These are phyloP conservation scores for Apiospora arundinis DNA, from an alignment of 2,329 filamentous ascomycete genomes.

Conservation along the genomic window DNA sequence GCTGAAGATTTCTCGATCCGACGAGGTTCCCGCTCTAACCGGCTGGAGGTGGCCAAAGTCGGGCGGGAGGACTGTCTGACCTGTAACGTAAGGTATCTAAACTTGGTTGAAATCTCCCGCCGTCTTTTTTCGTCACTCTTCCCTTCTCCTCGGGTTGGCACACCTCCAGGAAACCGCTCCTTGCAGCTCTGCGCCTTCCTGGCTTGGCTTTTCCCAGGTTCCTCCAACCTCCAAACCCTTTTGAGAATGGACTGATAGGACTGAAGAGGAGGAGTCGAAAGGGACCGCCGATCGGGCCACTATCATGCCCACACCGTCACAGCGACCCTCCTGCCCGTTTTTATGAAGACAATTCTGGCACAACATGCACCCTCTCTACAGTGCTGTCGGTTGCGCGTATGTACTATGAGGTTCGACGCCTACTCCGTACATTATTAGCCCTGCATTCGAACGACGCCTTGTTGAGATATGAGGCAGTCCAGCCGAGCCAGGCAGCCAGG, in stretches of 20 bases:
- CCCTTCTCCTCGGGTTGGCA: not conserved
- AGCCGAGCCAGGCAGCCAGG: not conserved
- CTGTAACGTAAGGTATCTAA: no score
- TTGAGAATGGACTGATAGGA: conserved; percentile 1
- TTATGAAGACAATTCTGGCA: conserved; percentile 6
- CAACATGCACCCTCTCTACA: not conserved
- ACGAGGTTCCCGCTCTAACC: conserved; percentile 17
- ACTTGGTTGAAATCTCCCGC: not conserved
- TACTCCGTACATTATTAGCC: not conserved
- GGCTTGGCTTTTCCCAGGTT: not conserved
- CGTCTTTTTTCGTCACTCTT: not conserved
- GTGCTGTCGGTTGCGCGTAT: not conserved
- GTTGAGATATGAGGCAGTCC: not conserved
- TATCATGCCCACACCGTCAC: conserved; percentile 17
- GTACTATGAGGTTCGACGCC: not conserved
- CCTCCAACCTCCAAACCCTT: conserved; percentile 18
- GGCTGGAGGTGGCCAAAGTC: not conserved
- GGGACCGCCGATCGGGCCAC: conserved; percentile 16
- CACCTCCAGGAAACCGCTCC: conserved; percentile 8
- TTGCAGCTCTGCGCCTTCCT: not conserved
- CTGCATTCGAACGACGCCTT: not conserved
- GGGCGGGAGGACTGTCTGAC: conserved; percentile 4
- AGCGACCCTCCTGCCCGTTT: conserved; percentile 16
- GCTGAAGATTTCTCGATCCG: conserved; percentile 19
- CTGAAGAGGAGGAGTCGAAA: not conserved